Percentiles rank a stretch among this genome's conserved stretches.
phyloP scores from a whole-genome alignment of 2,329 filamentous ascomycete species.

The Remersonia thermophila region DNA sequence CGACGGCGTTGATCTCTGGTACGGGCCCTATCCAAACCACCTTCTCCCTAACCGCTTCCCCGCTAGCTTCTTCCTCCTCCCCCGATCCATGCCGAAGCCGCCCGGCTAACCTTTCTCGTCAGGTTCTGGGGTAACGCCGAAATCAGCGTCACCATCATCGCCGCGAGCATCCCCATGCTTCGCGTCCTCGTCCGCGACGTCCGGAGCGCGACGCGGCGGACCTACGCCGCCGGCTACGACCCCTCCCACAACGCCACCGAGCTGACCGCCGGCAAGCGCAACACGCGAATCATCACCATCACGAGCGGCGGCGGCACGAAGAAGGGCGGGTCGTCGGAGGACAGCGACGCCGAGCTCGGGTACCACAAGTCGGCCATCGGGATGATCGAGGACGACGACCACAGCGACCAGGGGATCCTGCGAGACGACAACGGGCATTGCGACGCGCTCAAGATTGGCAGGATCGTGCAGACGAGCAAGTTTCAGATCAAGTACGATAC shows the following conservation, averaged over 20 bases:
- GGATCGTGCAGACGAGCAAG: conserved; percentile 8
- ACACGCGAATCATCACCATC: conserved; percentile 5
- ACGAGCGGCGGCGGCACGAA: background rate
- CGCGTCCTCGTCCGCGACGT: conserved; percentile 5
- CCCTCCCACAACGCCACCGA: too few species aligned
- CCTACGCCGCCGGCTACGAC: background rate
- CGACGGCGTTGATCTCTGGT: conserved; percentile 4
- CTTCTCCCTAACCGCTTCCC: too few species aligned
- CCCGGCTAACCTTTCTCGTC: background rate
- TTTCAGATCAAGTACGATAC: conserved; percentile 5
- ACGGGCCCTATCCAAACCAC: too few species aligned
- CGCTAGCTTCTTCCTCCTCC: too few species aligned
- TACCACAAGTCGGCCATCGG: too few species aligned
- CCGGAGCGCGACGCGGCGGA: background rate
- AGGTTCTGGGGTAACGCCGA: conserved; percentile 14
- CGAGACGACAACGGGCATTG: background rate
- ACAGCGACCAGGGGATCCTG: conserved; percentile 7
- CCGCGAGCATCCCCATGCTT: conserved; percentile 13
- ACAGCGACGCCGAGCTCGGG: conserved; percentile 1
- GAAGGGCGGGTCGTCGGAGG: background rate
- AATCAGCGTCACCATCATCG: conserved; percentile 12
- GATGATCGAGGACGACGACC: conserved; percentile 4
- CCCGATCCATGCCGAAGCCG: background rate
- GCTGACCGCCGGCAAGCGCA: background rate
- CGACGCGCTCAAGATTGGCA: background rate